Base-by-base conservation (phyloP, 805 yeast species). In the Barnettozyma wickerhamii region DNA sequence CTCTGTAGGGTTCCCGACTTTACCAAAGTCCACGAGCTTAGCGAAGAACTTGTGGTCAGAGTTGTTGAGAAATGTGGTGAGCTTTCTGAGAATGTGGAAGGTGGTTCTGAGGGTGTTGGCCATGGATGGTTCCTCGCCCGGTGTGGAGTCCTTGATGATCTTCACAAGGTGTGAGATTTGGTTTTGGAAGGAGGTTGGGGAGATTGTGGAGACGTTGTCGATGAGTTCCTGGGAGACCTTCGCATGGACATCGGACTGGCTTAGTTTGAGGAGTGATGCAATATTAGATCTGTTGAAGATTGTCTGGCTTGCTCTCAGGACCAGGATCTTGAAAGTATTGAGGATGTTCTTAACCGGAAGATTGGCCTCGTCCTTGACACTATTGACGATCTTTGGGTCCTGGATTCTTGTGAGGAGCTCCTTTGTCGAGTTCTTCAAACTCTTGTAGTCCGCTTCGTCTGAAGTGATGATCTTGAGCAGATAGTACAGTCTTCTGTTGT, bases 211-310 rank as follows among this genome's bases (percentile, higher is more conserved):
- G 3, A 85, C 74, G 31, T 74, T 68, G 43, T 78, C 79, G 19
- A 87, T 60, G 4, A 84, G 48, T 36, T 71, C 76, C 41, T 77
- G 74, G 0, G 89, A 71, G 20, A 61, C 48, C 6, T 58, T 37
- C 6, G 17, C 28, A 30, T 64, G 53, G 10, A 59, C 49, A 34
- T 59, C 54, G 6, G 50, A 38, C 3, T 58, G 36, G 37, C 73
- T 63, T 27, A 68, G 52, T 15, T 62, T 68, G n/a, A 84, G 59
- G 5, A 85, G 60, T 14, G 75, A 67, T 0, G 73, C 60, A 15
- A 87, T 66, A 51, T 78, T 84, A 17, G 86, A 74, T 50, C 74
- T 72, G 63, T 87, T 89, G 60, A 73, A 83, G 18, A 81, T 55
- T 4, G 83, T 59, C 24, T 74, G 68, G 0, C 90, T 72, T 0